These are phyloP conservation scores for Hamigera avellanea DNA, from an alignment of 495 filamentous ascomycete genomes.

Conservation along the genomic window DNA sequence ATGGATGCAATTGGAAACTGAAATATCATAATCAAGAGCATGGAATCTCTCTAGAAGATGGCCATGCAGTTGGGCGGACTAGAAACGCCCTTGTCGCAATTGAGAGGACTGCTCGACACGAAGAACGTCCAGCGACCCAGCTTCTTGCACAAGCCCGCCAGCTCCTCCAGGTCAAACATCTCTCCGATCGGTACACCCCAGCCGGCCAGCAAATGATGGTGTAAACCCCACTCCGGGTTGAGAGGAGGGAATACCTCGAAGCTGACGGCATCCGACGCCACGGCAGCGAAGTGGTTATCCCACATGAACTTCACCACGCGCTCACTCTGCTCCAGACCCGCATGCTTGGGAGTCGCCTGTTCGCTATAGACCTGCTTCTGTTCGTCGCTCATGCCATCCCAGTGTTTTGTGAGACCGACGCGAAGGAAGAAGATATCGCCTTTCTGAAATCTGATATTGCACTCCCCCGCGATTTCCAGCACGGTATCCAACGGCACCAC, in stretches of 20 bases:
- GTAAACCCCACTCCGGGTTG: slow-evolving; percentile 43
- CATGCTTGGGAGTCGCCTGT: slow-evolving; percentile 38
- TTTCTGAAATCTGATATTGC: slow-evolving; percentile 43
- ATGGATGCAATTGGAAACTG: too few relatives aligned
- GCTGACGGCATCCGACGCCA: slow-evolving; percentile 52
- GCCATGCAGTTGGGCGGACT: slow-evolving; percentile 39
- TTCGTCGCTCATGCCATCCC: slow-evolving; percentile 28
- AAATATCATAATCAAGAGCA: too few relatives aligned
- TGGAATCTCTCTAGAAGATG: slow-evolving; percentile 31
- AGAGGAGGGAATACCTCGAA: slow-evolving; percentile 52
- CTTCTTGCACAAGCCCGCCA: slow-evolving; percentile 40
- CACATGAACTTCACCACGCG: slow-evolving; percentile 55
- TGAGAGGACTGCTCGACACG: slow-evolving; percentile 52
- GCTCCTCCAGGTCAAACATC: slow-evolving; percentile 50
- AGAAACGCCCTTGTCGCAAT: slow-evolving; percentile 35
- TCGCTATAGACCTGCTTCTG: slow-evolving; percentile 25
- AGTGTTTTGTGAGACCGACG: slow-evolving; percentile 44
- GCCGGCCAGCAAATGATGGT: slow-evolving; percentile 53
- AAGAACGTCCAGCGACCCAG: slow-evolving; percentile 60
- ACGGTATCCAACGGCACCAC: slow-evolving; percentile 46
- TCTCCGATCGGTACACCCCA: slow-evolving; percentile 60
- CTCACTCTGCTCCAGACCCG: slow-evolving; percentile 52
- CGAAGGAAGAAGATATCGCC: slow-evolving; percentile 68
- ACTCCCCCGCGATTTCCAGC: slow-evolving; percentile 38
- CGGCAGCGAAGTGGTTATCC: slow-evolving; percentile 57